Evolutionary conservation across 306 rosid species (phyloP).

Genomic region (Prunus salicina): DNA sequence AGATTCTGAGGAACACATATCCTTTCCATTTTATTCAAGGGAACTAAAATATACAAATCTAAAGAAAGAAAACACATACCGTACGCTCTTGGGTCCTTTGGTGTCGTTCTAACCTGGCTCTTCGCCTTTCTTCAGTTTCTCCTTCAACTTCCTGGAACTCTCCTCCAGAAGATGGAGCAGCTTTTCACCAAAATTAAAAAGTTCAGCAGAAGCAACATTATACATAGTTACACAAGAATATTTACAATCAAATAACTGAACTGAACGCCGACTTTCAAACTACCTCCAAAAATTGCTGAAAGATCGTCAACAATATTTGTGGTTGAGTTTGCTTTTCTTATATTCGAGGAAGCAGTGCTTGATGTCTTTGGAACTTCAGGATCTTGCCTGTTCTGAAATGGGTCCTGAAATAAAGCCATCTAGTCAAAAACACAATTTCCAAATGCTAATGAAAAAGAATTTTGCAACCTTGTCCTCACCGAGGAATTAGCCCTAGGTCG

Average conservation of each 20-base stretch:
- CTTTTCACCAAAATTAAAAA: slow-evolving; percentile 41
- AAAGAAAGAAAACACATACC: slow-evolving; percentile 44
- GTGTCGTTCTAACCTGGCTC: slow-evolving; percentile 92
- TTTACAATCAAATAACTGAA: slow-evolving; percentile 5
- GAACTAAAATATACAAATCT: slow-evolving; percentile 14
- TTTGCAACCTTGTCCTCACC: slow-evolving; percentile 49
- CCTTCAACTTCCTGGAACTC: slow-evolving; percentile 84
- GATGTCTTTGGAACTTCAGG: slow-evolving; percentile 61
- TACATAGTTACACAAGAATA: slow-evolving; percentile 13
- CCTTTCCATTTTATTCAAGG: not conserved
- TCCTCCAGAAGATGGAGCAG: slow-evolving; percentile 65
- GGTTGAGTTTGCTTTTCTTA: slow-evolving; percentile 74
- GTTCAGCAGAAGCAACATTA: slow-evolving; percentile 23
- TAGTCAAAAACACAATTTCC: slow-evolving; percentile 22
- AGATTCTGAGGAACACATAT: not conserved
- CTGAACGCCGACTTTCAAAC: slow-evolving; percentile 18
- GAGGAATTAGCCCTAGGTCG: slow-evolving; percentile 76
- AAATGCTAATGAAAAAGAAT: slow-evolving; percentile 10
- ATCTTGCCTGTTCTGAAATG: slow-evolving; percentile 49
- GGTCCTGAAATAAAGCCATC: slow-evolving; percentile 32
- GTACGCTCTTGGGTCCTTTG: slow-evolving; percentile 83
- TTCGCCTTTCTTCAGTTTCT: slow-evolving; percentile 90
- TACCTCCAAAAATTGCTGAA: slow-evolving; percentile 90
- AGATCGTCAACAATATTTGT: slow-evolving; percentile 90
- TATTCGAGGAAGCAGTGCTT: slow-evolving; percentile 47